These are phyloP conservation scores for Ustilago xerochloae DNA, from an alignment of 1,284 basidiomycete genomes.

Conservation along the genomic window DNA sequence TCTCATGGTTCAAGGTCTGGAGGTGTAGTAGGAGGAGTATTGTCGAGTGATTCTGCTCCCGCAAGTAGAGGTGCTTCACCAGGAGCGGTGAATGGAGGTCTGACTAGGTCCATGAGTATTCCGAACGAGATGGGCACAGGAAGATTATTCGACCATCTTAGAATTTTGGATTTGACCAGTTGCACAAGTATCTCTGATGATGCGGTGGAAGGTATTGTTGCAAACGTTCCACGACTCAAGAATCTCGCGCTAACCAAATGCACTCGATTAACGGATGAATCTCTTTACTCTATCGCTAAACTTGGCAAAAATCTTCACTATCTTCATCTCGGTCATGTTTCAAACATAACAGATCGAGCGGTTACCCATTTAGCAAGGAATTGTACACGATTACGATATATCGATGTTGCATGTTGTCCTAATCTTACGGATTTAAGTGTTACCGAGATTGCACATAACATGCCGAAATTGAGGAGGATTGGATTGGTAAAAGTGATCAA, in stretches of 20 bases:
- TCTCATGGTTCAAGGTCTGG: slow-evolving; percentile 16
- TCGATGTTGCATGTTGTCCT: slow-evolving; percentile 96
- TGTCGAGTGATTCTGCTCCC: slow-evolving; percentile 41
- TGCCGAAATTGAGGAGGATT: slow-evolving; percentile 91
- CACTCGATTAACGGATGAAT: slow-evolving; percentile 81
- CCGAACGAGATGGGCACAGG: slow-evolving; percentile 35
- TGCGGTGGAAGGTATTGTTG: slow-evolving; percentile 88
- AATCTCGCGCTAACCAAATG: slow-evolving; percentile 95
- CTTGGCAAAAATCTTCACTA: slow-evolving; percentile 94
- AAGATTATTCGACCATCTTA: slow-evolving; percentile 62
- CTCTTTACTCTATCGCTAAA: slow-evolving; percentile 84
- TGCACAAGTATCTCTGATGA: slow-evolving; percentile 86
- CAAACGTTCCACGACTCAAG: slow-evolving; percentile 87
- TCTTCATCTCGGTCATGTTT: slow-evolving; percentile 91
- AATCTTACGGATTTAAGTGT: slow-evolving; percentile 92
- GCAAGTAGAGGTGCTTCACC: slow-evolving; percentile 50
- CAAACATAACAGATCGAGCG: slow-evolving; percentile 85
- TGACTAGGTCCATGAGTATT: slow-evolving; percentile 22
- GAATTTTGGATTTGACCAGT: slow-evolving; percentile 75
- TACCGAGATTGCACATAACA: slow-evolving; percentile 82
- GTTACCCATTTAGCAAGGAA: slow-evolving; percentile 84
- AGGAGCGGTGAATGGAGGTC: slow-evolving; percentile 12
- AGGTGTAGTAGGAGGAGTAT: slow-evolving; percentile 1
- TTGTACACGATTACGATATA: slow-evolving; percentile 93
- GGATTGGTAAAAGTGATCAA: slow-evolving; percentile 91